These are phyloP conservation scores for Smithsoniella earleae DNA, from an alignment of 163 green algal species.

Conservation along the genomic window DNA sequence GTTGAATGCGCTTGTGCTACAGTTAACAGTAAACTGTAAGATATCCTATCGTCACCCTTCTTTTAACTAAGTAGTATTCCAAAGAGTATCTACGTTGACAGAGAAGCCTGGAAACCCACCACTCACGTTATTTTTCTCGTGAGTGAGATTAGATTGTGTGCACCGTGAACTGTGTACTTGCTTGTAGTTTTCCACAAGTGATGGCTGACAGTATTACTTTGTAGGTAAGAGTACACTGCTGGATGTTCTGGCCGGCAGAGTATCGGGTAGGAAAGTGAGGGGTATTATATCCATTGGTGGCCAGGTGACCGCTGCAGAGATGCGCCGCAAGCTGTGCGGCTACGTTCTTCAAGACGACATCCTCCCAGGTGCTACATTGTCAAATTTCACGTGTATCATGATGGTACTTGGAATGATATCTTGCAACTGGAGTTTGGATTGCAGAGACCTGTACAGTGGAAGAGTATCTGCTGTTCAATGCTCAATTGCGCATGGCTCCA, in stretches of 20 bases:
- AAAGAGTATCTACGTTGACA: too few relatives aligned
- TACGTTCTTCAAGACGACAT: constrained; percentile 54
- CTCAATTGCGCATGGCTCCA: constrained; percentile 45
- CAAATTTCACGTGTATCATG: too few relatives aligned
- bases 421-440: too few relatives aligned
- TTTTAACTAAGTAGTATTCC: too few relatives aligned
- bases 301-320: not conserved
- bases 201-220: constrained; percentile 31
- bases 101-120: too few relatives aligned
- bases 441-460: constrained; percentile 49
- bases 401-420: too few relatives aligned
- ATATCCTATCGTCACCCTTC: too few relatives aligned
- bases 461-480: constrained; percentile 63
- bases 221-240: constrained; percentile 47
- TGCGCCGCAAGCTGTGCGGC: constrained; percentile 33
- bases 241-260: constrained; percentile 34
- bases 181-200: too few relatives aligned
- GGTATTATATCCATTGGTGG: constrained; percentile 9
- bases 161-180: too few relatives aligned
- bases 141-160: too few relatives aligned
- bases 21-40: too few relatives aligned
- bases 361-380: constrained; percentile 40
- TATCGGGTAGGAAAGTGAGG: constrained; percentile 31
- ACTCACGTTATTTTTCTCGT: too few relatives aligned
- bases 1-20: not conserved